Evolutionary conservation across 2,329 filamentous ascomycete species (phyloP).

Genomic region (Atkinsonella hypoxylon): DNA sequence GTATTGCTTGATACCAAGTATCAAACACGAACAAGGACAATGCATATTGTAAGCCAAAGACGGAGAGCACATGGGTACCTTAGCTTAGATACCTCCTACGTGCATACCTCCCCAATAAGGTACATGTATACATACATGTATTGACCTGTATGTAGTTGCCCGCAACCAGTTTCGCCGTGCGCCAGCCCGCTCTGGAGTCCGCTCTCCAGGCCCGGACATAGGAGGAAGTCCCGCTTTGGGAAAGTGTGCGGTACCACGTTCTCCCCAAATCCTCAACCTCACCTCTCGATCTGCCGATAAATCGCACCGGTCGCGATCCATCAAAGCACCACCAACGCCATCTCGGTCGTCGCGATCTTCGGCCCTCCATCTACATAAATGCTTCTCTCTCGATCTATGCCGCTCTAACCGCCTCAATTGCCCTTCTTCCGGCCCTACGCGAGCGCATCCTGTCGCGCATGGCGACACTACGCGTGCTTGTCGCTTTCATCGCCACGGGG

Average conservation of each 20-base stretch:
- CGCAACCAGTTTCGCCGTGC: constrained; percentile 10
- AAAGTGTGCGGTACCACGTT: constrained; percentile 21
- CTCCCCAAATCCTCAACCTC: constrained; percentile 41
- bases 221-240: constrained; percentile 26
- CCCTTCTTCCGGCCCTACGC: constrained; percentile 37
- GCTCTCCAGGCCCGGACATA: not conserved
- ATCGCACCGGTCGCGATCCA: constrained; percentile 36
- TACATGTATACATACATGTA: too few species aligned
- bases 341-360: constrained; percentile 27
- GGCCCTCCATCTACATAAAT: constrained; percentile 38
- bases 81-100: too few species aligned
- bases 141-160: too few species aligned
- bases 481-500: constrained; percentile 36
- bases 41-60: too few species aligned
- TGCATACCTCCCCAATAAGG: too few species aligned
- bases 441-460: constrained; percentile 42
- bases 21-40: too few species aligned
- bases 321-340: constrained; percentile 35
- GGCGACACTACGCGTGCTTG: constrained; percentile 37
- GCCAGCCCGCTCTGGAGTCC: constrained; percentile 4
- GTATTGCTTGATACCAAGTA: too few species aligned
- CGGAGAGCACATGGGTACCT: too few species aligned
- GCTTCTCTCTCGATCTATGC: constrained; percentile 37
- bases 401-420: constrained; percentile 34
- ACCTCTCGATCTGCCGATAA: constrained; percentile 41